Percentiles rank a stretch among this genome's conserved stretches.
Evolutionary conservation across 768 basidiomycete genomes (phyloP).

Genomic region (Rhodotorula babjevae): DNA sequence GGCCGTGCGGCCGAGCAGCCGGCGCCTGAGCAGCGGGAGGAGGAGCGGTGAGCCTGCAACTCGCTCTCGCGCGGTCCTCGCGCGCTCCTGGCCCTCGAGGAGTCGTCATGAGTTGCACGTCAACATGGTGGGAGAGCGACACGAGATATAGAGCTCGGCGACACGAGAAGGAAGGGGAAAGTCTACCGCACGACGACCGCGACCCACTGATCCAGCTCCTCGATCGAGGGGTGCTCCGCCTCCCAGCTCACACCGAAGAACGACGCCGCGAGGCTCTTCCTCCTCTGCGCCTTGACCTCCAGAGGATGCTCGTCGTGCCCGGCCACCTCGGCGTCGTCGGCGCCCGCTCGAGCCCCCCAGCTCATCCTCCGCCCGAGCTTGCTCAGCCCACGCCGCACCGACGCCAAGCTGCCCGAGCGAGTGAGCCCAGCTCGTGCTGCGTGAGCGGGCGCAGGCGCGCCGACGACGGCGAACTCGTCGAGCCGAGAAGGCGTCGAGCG

Average conservation of each 20-base stretch:
- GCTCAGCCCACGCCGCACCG: neutral
- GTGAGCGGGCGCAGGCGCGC: neutral
- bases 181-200: conserved; percentile 8
- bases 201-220: conserved; percentile 19
- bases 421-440: neutral
- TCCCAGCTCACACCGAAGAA: neutral
- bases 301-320: neutral
- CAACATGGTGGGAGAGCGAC: neutral
- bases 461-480: conserved; percentile 2
- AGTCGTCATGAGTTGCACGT: neutral
- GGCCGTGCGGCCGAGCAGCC: neutral
- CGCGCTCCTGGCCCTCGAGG: too few relatives aligned
- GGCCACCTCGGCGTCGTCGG: neutral
- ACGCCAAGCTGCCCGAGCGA: neutral
- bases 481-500: neutral
- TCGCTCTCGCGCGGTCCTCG: too few relatives aligned
- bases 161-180: neutral
- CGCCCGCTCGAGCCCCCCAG: neutral
- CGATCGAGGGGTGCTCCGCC: neutral
- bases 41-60: neutral
- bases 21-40: neutral
- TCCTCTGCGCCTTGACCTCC: neutral
- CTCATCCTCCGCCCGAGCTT: neutral
- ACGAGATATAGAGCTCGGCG: neutral
- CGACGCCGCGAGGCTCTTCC: neutral